These are phyloP conservation scores for Eucalyptus microcorys DNA, from an alignment of 345 rosid genomes.

Conservation along the genomic window DNA sequence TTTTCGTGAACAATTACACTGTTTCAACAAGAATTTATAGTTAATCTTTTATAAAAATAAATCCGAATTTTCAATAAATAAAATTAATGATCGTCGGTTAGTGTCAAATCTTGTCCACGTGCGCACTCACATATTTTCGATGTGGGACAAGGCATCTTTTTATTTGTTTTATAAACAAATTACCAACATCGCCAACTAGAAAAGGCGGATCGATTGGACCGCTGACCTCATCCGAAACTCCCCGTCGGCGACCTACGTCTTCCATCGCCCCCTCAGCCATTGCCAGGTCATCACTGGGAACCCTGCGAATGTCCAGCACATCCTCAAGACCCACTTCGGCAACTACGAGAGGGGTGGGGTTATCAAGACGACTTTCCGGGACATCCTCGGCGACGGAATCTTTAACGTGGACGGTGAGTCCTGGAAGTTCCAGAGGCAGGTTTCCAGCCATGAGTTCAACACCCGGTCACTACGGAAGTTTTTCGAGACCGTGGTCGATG, in stretches of 20 bases:
- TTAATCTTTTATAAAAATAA: no score
- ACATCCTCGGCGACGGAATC: slow-evolving; percentile 46
- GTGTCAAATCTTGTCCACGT: no score
- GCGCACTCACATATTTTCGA: no score
- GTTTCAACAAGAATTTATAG: no score
- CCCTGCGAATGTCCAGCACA: slow-evolving; percentile 33
- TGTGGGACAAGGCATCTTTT: no score
- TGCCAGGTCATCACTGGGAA: slow-evolving; percentile 19
- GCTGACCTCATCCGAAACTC: slow-evolving; percentile 17
- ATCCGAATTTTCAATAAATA: no score
- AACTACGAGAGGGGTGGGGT: slow-evolving; percentile 43
- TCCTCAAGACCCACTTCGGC: slow-evolving; percentile 37
- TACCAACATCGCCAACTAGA: slow-evolving; percentile 8
- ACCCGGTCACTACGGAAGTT: slow-evolving; percentile 5
- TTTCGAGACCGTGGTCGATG: not conserved
- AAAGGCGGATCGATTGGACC: slow-evolving; percentile 28
- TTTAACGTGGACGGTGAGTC: slow-evolving; percentile 28
- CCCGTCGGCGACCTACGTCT: slow-evolving; percentile 31
- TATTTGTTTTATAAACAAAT: no score
- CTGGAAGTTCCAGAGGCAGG: slow-evolving; percentile 38
- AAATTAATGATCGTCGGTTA: no score
- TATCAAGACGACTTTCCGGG: slow-evolving; percentile 21
- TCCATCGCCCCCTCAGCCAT: slow-evolving; percentile 15
- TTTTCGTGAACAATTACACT: no score
- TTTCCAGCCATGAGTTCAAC: slow-evolving; percentile 10